Base-by-base conservation (phyloP, 2,329 filamentous ascomycete genomes). In the Chaetomium olivaceum region DNA sequence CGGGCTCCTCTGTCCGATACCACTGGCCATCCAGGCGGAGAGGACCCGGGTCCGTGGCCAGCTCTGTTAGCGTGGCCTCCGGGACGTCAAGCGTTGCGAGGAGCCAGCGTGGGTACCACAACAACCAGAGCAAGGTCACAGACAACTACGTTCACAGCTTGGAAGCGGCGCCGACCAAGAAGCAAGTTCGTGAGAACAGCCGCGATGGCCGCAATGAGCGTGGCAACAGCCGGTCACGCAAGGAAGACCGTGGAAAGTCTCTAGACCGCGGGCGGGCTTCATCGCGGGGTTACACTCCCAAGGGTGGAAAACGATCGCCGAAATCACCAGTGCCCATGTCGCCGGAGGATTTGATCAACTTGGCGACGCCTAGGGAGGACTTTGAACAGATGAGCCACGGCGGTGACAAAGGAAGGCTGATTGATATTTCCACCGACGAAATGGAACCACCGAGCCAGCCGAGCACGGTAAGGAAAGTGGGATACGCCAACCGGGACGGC, bases 261-360 rank as follows among this genome's bases (percentile, higher is more conserved):
- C 86, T 89, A 69, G 89, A 90, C 51, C 87, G 91, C 64, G 91
- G 91, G 23, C 85, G 91, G 68, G 84, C 83, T 27, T 80, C 84
- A 14, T 83, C 85, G 54, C 85, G 89, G 25, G 89, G 88, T 69
- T 92, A 75, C 67, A 79, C 83, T 64, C 79, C 90, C 68, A 90
- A 88, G 73, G 87, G 90, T 21, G 86, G 88, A 14, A 96, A 97
- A 78, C 85, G 91, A 25, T 97, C 94, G 1, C 94, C 94, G 0
- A 96, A 92, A 1, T 97, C 94, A 0, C 94, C 94, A 0, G 85
- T 97, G 1, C 92, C 93, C 3, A 97, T 97, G 93, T 96, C 93
- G 3, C 93, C 93, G 0, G 92, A 97, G 72, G 93, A 97, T 72
- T 76, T 91, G 66, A 86, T 87, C 73, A 89, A 85, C 71, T 77